Evolutionary conservation across 2,329 filamentous ascomycete genomes (phyloP).

Genomic region (Calonectria fujianensis): DNA sequence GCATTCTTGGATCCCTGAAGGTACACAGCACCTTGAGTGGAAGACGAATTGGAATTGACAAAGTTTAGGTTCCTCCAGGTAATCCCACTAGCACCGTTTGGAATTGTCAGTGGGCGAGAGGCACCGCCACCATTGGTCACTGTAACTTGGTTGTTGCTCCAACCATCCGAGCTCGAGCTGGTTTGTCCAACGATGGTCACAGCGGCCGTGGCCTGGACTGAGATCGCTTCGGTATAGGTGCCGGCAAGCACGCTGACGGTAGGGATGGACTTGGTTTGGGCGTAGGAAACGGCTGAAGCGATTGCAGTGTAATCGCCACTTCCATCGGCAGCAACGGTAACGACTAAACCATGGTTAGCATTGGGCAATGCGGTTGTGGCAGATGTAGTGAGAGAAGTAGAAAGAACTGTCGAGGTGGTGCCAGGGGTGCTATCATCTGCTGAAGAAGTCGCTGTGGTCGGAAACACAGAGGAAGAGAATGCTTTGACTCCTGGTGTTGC

Average conservation of each 20-base stretch:
- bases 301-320: slow-evolving; percentile 67
- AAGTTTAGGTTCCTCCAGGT: slow-evolving; percentile 50
- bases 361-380: slow-evolving; percentile 35
- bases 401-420: neutral
- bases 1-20: slow-evolving; percentile 47
- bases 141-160: slow-evolving; percentile 37
- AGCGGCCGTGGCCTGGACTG: slow-evolving; percentile 62
- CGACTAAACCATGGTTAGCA: slow-evolving; percentile 52
- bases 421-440: neutral
- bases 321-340: slow-evolving; percentile 67
- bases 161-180: slow-evolving; percentile 36
- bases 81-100: slow-evolving; percentile 26
- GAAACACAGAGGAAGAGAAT: neutral
- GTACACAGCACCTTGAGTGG: slow-evolving; percentile 26
- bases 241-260: slow-evolving; percentile 67
- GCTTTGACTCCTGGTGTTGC: neutral
- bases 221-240: slow-evolving; percentile 66
- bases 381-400: neutral
- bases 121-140: slow-evolving; percentile 42
- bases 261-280: slow-evolving; percentile 61
- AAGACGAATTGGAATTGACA: slow-evolving; percentile 38
- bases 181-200: slow-evolving; percentile 64
- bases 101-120: slow-evolving; percentile 36
- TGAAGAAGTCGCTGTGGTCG: neutral
- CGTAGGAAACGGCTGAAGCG: slow-evolving; percentile 64